A percentile compares a stretch with the other conserved stretches of the same genome.
These are phyloP conservation scores for Cladochytrium replicatum DNA, from an alignment of 192 early-diverging fungal genomes.

Conservation along the genomic window DNA sequence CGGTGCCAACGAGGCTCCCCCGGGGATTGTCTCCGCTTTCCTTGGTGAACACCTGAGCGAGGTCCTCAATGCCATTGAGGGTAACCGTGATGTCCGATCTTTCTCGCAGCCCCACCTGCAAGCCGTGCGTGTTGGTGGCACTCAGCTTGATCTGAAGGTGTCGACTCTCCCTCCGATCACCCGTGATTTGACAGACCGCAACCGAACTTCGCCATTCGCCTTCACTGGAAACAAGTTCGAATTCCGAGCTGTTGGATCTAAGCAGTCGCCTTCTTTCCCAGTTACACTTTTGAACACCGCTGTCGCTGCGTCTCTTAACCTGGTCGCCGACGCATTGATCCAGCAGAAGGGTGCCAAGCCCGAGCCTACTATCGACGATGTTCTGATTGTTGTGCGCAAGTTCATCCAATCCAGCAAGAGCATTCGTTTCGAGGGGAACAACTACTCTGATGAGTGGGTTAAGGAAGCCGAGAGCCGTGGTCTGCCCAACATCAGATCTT, in stretches of 20 bases:
- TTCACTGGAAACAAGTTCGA: slow-evolving; percentile 99
- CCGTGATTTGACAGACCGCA: slow-evolving; percentile 97
- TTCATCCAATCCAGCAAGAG: slow-evolving; percentile 70
- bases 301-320: slow-evolving; percentile 70
- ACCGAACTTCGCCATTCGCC: slow-evolving; percentile 98
- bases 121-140: slow-evolving; percentile 89
- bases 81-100: slow-evolving; percentile 76
- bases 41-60: slow-evolving; percentile 94
- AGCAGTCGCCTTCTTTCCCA: slow-evolving; percentile 95
- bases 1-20: slow-evolving; percentile 97
- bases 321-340: slow-evolving; percentile 61
- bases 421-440: slow-evolving; percentile 96
- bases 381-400: slow-evolving; percentile 75
- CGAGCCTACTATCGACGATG: slow-evolving; percentile 73
- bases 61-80: slow-evolving; percentile 86
- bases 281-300: slow-evolving; percentile 87
- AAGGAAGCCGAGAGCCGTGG: slow-evolving; percentile 88
- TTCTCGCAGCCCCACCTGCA: slow-evolving; percentile 83
- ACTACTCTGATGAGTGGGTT: slow-evolving; percentile 92
- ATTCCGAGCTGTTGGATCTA: slow-evolving; percentile 98
- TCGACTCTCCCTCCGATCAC: slow-evolving; percentile 80
- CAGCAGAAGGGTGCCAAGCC: slow-evolving; percentile 77
- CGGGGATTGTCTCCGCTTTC: slow-evolving; percentile 95
- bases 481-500: slow-evolving; percentile 87
- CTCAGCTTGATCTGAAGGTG: slow-evolving; percentile 90